Conservation (phyloP, 768 basidiomycete genomes). For the Rhizopogon rudus region DNA sequence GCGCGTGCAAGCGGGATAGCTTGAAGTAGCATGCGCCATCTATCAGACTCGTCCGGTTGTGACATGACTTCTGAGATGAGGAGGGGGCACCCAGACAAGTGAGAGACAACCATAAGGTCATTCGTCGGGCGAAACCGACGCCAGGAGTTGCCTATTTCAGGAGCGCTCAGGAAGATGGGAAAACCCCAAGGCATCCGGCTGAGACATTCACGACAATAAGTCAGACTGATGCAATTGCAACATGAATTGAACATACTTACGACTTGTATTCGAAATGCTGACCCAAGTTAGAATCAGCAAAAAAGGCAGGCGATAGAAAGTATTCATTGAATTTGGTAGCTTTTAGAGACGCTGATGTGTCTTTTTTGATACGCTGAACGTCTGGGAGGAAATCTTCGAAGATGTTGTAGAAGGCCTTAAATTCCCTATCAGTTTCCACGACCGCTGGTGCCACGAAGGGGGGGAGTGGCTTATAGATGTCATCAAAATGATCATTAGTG, state of each 20-base stretch:
- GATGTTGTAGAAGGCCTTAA: not conserved
- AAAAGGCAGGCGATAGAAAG: not conserved
- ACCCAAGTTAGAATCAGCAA: not conserved
- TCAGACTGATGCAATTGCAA: too few relatives aligned
- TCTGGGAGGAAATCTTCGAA: not conserved
- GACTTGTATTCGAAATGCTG: not conserved
- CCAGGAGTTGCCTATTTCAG: too few relatives aligned
- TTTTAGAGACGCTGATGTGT: not conserved
- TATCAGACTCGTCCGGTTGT: not conserved
- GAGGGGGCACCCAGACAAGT: not conserved
- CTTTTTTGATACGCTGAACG: not conserved
- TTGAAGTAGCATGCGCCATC: not conserved
- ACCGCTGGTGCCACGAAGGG: not conserved
- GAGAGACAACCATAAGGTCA: not conserved
- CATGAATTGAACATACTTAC: not conserved
- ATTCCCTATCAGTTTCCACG: not conserved
- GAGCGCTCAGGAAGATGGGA: not conserved
- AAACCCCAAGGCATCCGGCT: not conserved
- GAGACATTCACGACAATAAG: not conserved
- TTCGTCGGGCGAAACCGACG: not conserved
- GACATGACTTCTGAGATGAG: not conserved
- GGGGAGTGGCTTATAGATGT: too few relatives aligned
- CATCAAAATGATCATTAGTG: too few relatives aligned
- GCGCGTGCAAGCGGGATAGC: not conserved
- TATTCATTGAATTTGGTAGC: not conserved